phyloP scores from a whole-genome alignment of 257 asterid species.

The Ligustrum vulgare region DNA sequence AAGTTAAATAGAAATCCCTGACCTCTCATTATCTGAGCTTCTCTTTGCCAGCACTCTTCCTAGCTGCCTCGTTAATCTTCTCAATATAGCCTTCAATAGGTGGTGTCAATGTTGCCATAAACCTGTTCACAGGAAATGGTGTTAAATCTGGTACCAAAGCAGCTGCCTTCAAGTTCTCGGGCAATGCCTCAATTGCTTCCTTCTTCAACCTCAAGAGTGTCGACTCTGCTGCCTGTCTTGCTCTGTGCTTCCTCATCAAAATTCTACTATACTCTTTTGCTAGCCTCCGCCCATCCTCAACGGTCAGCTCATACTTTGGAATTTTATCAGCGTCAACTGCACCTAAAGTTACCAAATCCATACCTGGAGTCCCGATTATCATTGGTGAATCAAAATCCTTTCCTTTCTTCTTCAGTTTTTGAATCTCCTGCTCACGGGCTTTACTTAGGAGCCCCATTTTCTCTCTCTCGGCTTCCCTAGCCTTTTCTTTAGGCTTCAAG shows the following conservation, averaged over 20 bases:
- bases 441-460: constrained; percentile 78
- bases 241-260: constrained; percentile 87
- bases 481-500: constrained; percentile 75
- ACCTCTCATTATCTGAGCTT: constrained; percentile 63
- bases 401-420: constrained; percentile 53
- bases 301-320: constrained; percentile 73
- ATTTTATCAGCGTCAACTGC: constrained; percentile 76
- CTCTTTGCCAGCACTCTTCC: constrained; percentile 56
- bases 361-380: constrained; percentile 73
- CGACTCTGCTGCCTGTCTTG: constrained; percentile 78
- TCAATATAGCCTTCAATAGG: constrained; percentile 92
- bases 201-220: constrained; percentile 59
- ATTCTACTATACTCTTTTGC: constrained; percentile 88
- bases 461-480: constrained; percentile 70
- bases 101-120: constrained; percentile 85
- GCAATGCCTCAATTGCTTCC: constrained; percentile 88
- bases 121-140: constrained; percentile 72
- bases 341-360: constrained; percentile 74
- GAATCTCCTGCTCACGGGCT: constrained; percentile 56
- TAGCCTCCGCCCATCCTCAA: constrained; percentile 77
- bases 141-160: constrained; percentile 77
- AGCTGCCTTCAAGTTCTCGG: constrained; percentile 67
- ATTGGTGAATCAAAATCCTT: constrained; percentile 52
- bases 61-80: constrained; percentile 84
- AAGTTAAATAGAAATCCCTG: constrained; percentile 1